phyloP scores from a whole-genome alignment of 1,284 basidiomycete genomes.

The Stygiomarasmius scandens region DNA sequence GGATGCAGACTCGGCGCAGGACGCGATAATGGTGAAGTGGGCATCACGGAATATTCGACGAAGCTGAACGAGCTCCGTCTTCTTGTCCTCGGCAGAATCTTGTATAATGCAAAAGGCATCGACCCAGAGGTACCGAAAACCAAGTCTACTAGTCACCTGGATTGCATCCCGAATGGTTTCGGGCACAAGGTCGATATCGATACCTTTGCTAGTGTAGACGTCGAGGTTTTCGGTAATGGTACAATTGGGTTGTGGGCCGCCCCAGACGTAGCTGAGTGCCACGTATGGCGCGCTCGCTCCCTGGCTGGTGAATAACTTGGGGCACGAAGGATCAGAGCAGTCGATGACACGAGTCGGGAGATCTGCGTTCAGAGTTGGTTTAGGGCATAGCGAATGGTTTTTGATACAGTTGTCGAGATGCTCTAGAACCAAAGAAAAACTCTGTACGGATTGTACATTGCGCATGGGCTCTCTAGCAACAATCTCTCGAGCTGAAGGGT shows the following conservation, averaged over 20 bases:
- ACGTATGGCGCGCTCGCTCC: slow-evolving; percentile 2
- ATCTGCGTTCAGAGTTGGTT: neutral
- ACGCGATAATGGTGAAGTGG: slow-evolving; percentile 15
- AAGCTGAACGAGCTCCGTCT: slow-evolving; percentile 12
- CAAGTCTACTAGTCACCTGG: slow-evolving; percentile 5
- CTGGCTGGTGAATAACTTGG: neutral
- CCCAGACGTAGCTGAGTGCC: slow-evolving; percentile 19
- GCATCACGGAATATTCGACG: slow-evolving; percentile 14
- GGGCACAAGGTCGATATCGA: slow-evolving; percentile 13
- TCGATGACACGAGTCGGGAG: slow-evolving; percentile 7
- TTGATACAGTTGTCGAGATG: neutral
- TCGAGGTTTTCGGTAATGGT: slow-evolving; percentile 14
- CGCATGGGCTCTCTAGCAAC: neutral
- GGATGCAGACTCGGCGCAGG: slow-evolving; percentile 6
- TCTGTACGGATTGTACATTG: neutral
- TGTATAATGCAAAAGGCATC: slow-evolving; percentile 19
- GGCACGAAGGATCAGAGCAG: neutral
- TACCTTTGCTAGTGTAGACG: neutral
- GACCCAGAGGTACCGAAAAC: slow-evolving; percentile 16
- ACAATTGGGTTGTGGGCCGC: slow-evolving; percentile 13
- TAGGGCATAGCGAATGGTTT: neutral
- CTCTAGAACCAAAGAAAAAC: neutral
- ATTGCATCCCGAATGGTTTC: slow-evolving; percentile 17
- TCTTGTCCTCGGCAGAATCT: slow-evolving; percentile 15
- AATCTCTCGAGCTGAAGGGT: neutral